Base-by-base conservation (phyloP, 805 yeast genomes). In the Myxozyma neotropica region DNA sequence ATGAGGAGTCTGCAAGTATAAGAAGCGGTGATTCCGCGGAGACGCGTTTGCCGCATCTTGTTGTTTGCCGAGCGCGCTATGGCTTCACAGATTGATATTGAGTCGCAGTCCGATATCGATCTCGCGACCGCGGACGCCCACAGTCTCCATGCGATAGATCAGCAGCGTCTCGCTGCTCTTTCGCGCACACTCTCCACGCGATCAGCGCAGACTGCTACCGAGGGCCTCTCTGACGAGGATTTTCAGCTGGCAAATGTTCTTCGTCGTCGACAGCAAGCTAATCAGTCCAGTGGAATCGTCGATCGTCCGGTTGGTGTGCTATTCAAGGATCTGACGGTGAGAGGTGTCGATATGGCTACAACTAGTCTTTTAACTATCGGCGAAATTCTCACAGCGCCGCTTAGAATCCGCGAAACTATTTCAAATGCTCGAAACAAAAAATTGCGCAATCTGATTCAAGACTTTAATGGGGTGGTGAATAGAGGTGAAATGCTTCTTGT, bases 401-500 rank as follows among this genome's bases (percentile, higher is more conserved):
- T 49, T 31, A 29, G 53, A 15, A n/a, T 49, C 26, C 10, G 19
- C 31, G 24, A 49, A 10, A 33, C 31, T 7, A 13, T 47, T 23
- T n/a, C 38, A 54, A 57, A 13, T 38, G 48, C n/a, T 46, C 51
- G 24, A 55, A 62, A 29, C 44, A 57, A 19, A 15, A 26, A 31
- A 8, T 13, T 17, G 17, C 60, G 73, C n/a, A 53, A 66, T 53
- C 47, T 70, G 56, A 65, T 70, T 49, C 57, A 62, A 48, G 59
- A 84, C 81, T 63, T 75, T 82, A 71, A 84, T 67, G 90, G 85
- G 17, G 53, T 81, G 3, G 75, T 84, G 56, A 75, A 74, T 51
- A 85, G 88, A 1, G 89, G 90, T 52, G 85, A 84, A 62, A 74
- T 86, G 47, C 80, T 87, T 5, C 87, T 86, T 47, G 90, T 88